Evolutionary conservation across 306 rosid species (phyloP).

Genomic region (Arachis stenosperma): DNA sequence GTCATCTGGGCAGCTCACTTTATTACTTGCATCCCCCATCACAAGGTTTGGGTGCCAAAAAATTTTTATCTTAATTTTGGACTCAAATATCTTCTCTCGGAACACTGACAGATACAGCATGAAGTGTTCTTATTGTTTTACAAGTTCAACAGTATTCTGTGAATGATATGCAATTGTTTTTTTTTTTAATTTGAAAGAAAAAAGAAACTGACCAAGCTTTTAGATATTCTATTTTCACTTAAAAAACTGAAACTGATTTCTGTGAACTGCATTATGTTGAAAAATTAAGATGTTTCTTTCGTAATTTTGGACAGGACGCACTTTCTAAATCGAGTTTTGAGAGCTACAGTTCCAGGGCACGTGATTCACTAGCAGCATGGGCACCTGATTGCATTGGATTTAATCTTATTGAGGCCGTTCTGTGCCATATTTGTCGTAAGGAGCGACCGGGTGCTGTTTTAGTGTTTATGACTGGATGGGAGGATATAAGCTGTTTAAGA

Average conservation of each 20-base stretch:
- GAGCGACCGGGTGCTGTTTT: constrained; percentile 92
- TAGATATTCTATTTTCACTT: no score
- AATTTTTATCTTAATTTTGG: constrained; percentile 19
- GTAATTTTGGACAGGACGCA: constrained; percentile 69
- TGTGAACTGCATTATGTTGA: constrained; percentile 5
- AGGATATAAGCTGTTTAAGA: constrained; percentile 90
- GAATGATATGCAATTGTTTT: no score
- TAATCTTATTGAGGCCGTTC: constrained; percentile 93
- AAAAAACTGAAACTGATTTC: no score
- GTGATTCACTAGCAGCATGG: constrained; percentile 89
- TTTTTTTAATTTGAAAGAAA: no score
- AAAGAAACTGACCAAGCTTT: no score
- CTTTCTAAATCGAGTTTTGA: constrained; percentile 81
- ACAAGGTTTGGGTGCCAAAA: background rate
- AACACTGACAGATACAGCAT: background rate
- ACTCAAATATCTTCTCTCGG: background rate
- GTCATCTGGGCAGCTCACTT: background rate
- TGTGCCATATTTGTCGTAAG: constrained; percentile 96
- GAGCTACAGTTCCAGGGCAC: constrained; percentile 77
- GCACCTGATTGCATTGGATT: constrained; percentile 89
- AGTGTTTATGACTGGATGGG: constrained; percentile 99
- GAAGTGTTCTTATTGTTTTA: constrained; percentile 12
- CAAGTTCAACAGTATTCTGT: no score
- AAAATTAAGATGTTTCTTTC: constrained; percentile 34
- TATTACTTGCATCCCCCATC: background rate